Evolutionary conservation across 108 stramenopile genomes (phyloP), one percentile per base, ranked within the genome.

Genomic region (Parietichytrium sp.): DNA sequence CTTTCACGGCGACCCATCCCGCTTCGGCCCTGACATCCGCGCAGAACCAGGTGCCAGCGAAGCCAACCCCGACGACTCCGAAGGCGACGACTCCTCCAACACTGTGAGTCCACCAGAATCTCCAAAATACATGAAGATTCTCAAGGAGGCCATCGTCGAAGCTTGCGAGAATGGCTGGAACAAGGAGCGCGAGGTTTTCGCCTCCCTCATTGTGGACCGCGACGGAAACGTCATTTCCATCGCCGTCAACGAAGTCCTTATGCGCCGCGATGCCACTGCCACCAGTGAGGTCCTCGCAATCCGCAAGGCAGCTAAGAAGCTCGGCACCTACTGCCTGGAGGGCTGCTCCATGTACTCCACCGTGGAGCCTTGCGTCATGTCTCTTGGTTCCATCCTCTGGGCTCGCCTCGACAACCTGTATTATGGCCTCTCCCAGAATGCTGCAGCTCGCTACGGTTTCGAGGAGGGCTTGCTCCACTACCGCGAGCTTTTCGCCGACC

Each of bases 341-440:
- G 61, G 61, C 2, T 72, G 61, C 61, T 42, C 36, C 36, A 72
- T 72, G 61, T 72, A 72, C 42, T 72, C 61, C 42, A 72, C 61
- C 42, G 45, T 72, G 61, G 61, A 72, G 61, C 61, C 61, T 42
- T 72, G 61, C 61, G 38, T 72, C 42, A 72, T 72, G 61, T 72
- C 61, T 10, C 61, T 72, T 47, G 61, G 61, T 12, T 33, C 61
- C 33, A 42, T 72, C 23, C 61, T 72, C 61, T 72, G 61, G 61
- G 45, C 38, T 25, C 61, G 61, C 2, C 36, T 72, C 61, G 61
- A 72, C 61, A 72, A 42, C 61, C 61, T 72, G 38, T 72, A 72
- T 42, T 72, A 72, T 20, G 61, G 61, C 33, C 61, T 72, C 10
- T 45, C 38, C 61, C 61, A 72, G 33, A 33, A 72, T 42, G 61